Evolutionary conservation across 2,329 filamentous ascomycete species (phyloP), one percentile per base, ranked within the genome.

Genomic region (Exophiala oligosperma): DNA sequence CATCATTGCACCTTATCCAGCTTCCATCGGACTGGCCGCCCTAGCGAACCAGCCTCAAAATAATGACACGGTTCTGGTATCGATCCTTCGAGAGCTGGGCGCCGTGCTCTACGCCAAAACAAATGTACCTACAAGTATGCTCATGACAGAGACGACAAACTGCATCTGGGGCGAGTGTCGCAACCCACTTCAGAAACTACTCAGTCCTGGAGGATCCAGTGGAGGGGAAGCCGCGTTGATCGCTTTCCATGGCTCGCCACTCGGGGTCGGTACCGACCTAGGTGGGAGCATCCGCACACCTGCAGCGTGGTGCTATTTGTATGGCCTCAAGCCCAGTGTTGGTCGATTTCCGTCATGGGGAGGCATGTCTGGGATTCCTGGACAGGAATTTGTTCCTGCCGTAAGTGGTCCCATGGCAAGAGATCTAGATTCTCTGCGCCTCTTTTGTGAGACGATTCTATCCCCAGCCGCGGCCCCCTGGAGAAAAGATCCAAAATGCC

Each of bases 61-160:
- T 11, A 66, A 63, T 11, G 69, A 69, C 5, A 59, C 67, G 38
- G 60, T 69, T 4, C 61, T 78, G 2, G 72, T 76, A 1, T 69
- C 70, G 24, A 67, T 77, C 4, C 67, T 79, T 1, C 66, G 70
- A 2, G 69, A 71, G 35, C 68, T 76, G 0, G 77, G 77, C 1
- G 80, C 79, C 1, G 77, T 83, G 21, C 71, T 81, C 43, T 81
- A 81, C 61, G 74, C 76, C 61, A 83, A 83, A 67, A 82, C 81
- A 2, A 82, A 81, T 58, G 66, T 82, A 2, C 80, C 81, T 0
- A 76, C 79, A 0, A 72, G 72, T 0, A 74, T 76, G 73, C 76
- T 77, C 75, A 75, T 75, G 68, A 71, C 71, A 41, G 75, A 77
- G 56, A 75, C 74, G 1, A 71, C 71, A 26, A 77, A 73, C 64